Evolutionary conservation across 768 basidiomycete genomes (phyloP).

Genomic region (Mycena vulgaris): DNA sequence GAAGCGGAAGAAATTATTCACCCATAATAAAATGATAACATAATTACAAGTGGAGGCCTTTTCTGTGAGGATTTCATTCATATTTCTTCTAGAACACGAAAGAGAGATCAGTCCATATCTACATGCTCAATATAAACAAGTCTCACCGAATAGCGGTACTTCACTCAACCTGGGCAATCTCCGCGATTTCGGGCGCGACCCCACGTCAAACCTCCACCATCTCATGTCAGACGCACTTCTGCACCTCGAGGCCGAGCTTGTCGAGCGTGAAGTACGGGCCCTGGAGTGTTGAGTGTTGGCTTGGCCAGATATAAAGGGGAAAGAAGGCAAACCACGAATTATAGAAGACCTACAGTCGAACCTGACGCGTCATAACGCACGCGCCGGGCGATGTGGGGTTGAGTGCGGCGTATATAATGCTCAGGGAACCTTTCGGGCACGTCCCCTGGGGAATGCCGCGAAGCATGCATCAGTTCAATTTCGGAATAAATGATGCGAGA

Average conservation of each 20-base stretch:
- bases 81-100: neutral
- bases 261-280: neutral
- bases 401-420: constrained; percentile 16
- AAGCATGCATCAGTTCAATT: neutral
- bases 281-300: neutral
- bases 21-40: too few relatives aligned
- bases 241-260: neutral
- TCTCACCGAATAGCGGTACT: constrained; percentile 4
- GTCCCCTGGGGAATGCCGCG: constrained; percentile 2
- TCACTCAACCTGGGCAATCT: constrained; percentile 3
- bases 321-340: neutral
- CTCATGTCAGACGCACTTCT: constrained; percentile 21
- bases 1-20: too few relatives aligned
- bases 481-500: neutral
- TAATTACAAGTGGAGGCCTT: neutral
- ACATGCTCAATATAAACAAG: neutral
- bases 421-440: constrained; percentile 16
- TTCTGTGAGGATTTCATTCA: constrained; percentile 2
- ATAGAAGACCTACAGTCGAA: neutral
- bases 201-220: constrained; percentile 26
- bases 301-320: neutral
- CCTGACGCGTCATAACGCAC: neutral
- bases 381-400: constrained; percentile 22
- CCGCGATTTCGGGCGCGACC: constrained; percentile 15
- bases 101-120: neutral